phyloP scores from a whole-genome alignment of 805 yeast species.

The Hanseniaspora taiwanica region DNA sequence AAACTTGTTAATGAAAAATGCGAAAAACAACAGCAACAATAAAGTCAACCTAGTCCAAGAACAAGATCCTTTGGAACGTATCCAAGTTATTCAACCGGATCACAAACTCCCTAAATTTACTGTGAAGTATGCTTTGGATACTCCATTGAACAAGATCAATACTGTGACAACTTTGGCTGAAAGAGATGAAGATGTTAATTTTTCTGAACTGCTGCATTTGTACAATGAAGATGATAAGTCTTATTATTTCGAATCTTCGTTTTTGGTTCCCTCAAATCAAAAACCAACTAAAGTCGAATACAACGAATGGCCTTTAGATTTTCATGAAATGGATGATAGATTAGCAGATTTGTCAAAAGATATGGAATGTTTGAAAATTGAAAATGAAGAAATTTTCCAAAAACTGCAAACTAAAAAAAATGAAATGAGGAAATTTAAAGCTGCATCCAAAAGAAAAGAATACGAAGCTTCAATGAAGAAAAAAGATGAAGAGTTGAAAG shows the following conservation, averaged over 20 bases:
- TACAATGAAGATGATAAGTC: not conserved
- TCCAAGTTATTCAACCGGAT: not conserved
- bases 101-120: not conserved
- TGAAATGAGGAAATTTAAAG: conserved; percentile 13
- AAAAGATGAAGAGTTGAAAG: conserved; percentile 4
- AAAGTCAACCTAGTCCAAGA: too few relatives aligned
- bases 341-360: not conserved
- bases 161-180: not conserved
- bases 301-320: not conserved
- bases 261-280: not conserved
- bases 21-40: too few relatives aligned
- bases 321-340: not conserved
- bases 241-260: conserved; percentile 1
- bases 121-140: not conserved
- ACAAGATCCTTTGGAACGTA: too few relatives aligned
- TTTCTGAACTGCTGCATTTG: not conserved
- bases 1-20: too few relatives aligned
- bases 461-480: conserved; percentile 8
- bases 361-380: not conserved
- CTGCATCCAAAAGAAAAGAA: conserved; percentile 11
- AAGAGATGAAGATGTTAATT: not conserved
- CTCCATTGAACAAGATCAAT: not conserved
- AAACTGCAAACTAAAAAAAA: conserved; percentile 3
- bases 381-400: not conserved
- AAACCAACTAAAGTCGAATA: not conserved